Percentiles rank a stretch among this genome's conserved stretches.
These are phyloP conservation scores for Inonotus obliquus DNA, from an alignment of 1,284 basidiomycete genomes.

Conservation along the genomic window DNA sequence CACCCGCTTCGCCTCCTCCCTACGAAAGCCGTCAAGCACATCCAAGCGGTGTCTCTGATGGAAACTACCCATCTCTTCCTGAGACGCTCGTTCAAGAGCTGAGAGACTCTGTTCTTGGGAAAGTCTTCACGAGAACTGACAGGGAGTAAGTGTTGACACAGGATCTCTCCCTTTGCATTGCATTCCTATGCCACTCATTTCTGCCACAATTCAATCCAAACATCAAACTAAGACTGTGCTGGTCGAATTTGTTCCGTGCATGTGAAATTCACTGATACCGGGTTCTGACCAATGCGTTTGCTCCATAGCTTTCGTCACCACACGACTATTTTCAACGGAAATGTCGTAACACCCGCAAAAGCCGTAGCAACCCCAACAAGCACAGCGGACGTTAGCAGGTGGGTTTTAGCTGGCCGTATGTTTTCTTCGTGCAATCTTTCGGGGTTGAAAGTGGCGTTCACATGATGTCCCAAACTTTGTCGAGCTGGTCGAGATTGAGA, in stretches of 20 bases:
- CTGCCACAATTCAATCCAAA: too few relatives aligned
- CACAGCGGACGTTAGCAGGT: conserved; percentile 16
- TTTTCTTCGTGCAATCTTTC: background rate
- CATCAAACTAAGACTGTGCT: too few relatives aligned
- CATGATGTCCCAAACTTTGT: too few relatives aligned
- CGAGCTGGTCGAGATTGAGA: too few relatives aligned
- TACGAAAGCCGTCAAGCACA: background rate
- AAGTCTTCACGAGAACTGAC: conserved; percentile 6
- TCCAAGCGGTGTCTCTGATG: background rate
- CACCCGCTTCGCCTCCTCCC: background rate
- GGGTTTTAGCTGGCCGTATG: background rate
- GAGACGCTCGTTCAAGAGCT: conserved; percentile 7
- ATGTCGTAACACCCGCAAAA: conserved; percentile 14
- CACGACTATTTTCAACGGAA: conserved; percentile 19
- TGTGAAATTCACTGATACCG: too few relatives aligned
- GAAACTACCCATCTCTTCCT: background rate
- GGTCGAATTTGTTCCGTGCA: too few relatives aligned
- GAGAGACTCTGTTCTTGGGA: background rate
- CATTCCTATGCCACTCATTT: too few relatives aligned
- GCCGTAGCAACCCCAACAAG: conserved; percentile 9
- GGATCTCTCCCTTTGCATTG: background rate
- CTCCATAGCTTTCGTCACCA: conserved; percentile 1
- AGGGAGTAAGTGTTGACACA: conserved; percentile 12
- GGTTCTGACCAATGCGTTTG: background rate
- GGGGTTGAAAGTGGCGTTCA: too few relatives aligned